Conservation (phyloP, 345 rosid species). For the Dipteronia sinensis region DNA sequence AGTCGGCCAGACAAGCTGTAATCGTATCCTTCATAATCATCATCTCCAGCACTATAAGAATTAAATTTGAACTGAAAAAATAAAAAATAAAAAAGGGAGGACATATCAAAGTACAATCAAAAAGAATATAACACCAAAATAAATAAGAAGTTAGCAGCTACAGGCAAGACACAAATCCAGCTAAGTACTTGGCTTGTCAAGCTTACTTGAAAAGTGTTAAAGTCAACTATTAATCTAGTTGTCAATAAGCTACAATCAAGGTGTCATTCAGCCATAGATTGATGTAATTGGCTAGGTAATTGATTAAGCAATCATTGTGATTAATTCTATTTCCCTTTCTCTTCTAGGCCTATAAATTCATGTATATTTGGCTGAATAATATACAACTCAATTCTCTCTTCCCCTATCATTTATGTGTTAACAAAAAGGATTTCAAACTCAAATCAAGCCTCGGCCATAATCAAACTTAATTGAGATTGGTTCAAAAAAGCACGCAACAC, state of each 20-base stretch:
- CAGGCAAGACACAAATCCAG: neutral
- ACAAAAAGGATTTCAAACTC: neutral
- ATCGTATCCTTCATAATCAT: slow-evolving; percentile 95
- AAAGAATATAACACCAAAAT: slow-evolving; percentile 9
- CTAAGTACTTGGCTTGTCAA: neutral
- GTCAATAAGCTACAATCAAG: no score
- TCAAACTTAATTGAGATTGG: neutral
- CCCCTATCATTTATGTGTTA: no score
- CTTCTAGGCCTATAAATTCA: no score
- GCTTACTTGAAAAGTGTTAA: neutral
- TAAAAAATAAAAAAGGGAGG: slow-evolving; percentile 15
- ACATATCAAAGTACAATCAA: neutral
- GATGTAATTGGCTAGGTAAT: no score
- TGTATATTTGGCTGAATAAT: no score
- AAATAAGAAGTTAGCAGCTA: neutral
- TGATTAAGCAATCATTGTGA: no score
- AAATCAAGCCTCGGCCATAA: neutral
- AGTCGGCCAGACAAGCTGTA: slow-evolving; percentile 87
- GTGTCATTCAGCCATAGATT: no score
- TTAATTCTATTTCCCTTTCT: no score
- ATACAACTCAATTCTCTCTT: no score
- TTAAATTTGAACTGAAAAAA: slow-evolving; percentile 78
- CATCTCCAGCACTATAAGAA: slow-evolving; percentile 91
- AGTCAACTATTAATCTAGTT: no score
- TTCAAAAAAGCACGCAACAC: neutral